Percentiles rank a stretch among this genome's conserved stretches.
Conservation (phyloP, 352 stramenopile species). For the Phytophthora meadii region DNA sequence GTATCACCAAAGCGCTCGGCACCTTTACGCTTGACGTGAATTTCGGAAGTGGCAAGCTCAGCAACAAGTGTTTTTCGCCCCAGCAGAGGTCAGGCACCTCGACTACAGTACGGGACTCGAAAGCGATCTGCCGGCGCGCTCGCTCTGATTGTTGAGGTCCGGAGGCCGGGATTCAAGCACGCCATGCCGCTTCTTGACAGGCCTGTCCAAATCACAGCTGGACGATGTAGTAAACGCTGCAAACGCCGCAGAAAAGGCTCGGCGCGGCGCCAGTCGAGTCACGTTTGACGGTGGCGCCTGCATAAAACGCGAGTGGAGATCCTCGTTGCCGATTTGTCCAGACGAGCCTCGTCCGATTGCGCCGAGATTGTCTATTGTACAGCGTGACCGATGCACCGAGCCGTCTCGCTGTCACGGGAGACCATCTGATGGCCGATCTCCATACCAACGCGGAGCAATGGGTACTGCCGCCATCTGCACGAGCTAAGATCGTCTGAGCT, state of each 20-base stretch:
- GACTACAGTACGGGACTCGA: constrained; percentile 8
- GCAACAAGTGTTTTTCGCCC: constrained; percentile 17
- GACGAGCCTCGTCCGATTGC: constrained; percentile 18
- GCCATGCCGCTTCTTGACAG: constrained; percentile 15
- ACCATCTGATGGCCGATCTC: constrained; percentile 19
- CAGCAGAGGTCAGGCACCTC: constrained; percentile 13
- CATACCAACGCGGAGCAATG: constrained; percentile 28
- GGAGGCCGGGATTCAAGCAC: constrained; percentile 25
- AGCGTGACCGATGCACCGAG: constrained; percentile 5
- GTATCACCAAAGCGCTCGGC: constrained; percentile 8
- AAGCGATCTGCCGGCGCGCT: constrained; percentile 4
- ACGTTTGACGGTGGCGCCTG: constrained; percentile 22
- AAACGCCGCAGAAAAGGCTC: constrained; percentile 28
- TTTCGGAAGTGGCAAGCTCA: constrained; percentile 17
- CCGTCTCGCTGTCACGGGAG: constrained; percentile 8
- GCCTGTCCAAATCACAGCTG: constrained; percentile 33
- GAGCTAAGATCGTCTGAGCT: background rate
- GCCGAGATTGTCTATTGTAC: constrained; percentile 5
- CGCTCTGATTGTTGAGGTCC: constrained; percentile 24
- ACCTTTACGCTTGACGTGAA: constrained; percentile 31
- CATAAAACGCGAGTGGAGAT: constrained; percentile 12
- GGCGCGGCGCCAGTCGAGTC: constrained; percentile 20
- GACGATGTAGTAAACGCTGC: constrained; percentile 24
- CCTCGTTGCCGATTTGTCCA: constrained; percentile 29
- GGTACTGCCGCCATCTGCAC: constrained; percentile 19